A percentile compares a stretch with the other conserved stretches of the same genome.
phyloP scores from a whole-genome alignment of 140 eudicot genomes.

The Stevia rebaudiana region DNA sequence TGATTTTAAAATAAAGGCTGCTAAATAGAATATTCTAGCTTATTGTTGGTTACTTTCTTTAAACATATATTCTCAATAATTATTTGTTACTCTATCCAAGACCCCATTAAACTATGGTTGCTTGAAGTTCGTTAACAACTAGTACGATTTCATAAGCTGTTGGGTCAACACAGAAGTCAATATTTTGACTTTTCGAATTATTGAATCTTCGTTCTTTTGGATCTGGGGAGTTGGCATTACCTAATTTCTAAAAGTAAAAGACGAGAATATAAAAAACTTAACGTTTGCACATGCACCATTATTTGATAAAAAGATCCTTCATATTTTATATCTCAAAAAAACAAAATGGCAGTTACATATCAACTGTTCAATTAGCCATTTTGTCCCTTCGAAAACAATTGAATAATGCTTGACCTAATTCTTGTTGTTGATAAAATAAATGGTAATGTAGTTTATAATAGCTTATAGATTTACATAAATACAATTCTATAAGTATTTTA shows the following conservation, averaged over 20 bases:
- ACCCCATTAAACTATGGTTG: too few relatives aligned
- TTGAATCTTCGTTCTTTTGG: not conserved
- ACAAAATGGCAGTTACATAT: constrained; percentile 18
- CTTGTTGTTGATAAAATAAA: not conserved
- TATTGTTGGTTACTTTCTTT: too few relatives aligned
- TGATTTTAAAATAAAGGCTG: too few relatives aligned
- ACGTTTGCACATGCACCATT: not conserved
- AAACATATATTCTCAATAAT: too few relatives aligned
- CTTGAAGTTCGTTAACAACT: too few relatives aligned
- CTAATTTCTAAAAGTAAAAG: not conserved
- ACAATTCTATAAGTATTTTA: too few relatives aligned
- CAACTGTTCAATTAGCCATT: constrained; percentile 10
- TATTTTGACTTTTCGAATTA: not conserved
- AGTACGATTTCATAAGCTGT: too few relatives aligned
- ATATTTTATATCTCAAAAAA: not conserved
- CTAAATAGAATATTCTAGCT: too few relatives aligned
- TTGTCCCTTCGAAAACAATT: not conserved
- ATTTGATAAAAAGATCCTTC: not conserved
- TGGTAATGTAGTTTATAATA: too few relatives aligned
- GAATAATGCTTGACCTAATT: not conserved
- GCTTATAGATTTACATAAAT: too few relatives aligned
- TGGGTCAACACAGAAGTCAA: not conserved
- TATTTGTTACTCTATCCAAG: too few relatives aligned
- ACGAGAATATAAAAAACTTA: not conserved
- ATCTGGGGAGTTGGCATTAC: not conserved